Conservation (phyloP, 2,329 filamentous ascomycete genomes). For the Diaporthe batatas region DNA sequence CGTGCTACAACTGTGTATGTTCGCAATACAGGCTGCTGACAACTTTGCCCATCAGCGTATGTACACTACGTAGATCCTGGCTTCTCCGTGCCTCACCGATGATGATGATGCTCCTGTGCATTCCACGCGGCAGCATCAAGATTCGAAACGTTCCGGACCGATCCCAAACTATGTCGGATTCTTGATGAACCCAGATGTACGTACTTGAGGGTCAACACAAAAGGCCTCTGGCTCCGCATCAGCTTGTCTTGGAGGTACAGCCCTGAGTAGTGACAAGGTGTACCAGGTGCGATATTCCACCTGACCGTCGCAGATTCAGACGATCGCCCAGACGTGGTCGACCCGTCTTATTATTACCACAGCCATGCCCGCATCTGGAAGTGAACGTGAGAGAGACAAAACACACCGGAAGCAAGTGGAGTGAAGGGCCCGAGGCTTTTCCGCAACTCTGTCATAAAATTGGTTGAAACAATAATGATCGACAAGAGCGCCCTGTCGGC, state of each 20-base stretch:
- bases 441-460: slow-evolving; percentile 6
- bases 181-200: background rate
- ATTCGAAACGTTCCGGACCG: slow-evolving; percentile 18
- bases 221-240: background rate
- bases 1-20: background rate
- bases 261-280: background rate
- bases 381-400: background rate
- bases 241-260: background rate
- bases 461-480: slow-evolving; percentile 26
- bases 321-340: slow-evolving; percentile 27
- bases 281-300: background rate
- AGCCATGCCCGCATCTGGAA: background rate
- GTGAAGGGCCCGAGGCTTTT: slow-evolving; percentile 2
- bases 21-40: background rate
- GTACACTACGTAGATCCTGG: background rate
- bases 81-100: too few species aligned
- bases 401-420: slow-evolving; percentile 21
- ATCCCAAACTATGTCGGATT: background rate
- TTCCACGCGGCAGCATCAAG: background rate
- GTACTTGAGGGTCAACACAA: background rate
- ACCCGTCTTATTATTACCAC: slow-evolving; percentile 1
- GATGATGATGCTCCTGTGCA: background rate
- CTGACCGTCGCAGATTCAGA: slow-evolving; percentile 25
- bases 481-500: slow-evolving; percentile 4
- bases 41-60: background rate